Conservation (phyloP, 2,329 filamentous ascomycete genomes). For the Macrophomina pseudophaseolina region DNA sequence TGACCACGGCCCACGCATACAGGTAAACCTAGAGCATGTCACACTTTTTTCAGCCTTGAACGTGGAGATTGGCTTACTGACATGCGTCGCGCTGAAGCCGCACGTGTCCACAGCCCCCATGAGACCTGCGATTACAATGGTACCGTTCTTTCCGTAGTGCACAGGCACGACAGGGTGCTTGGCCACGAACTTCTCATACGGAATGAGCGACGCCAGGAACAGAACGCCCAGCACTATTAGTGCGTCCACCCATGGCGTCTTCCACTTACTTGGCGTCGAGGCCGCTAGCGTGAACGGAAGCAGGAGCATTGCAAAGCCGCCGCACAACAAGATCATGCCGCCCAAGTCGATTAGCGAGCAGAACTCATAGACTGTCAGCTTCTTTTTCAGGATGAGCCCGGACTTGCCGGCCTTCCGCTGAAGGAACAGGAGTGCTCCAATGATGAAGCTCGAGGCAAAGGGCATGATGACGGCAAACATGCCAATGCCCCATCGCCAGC, state of each 20-base stretch:
- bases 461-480: slow-evolving; percentile 51
- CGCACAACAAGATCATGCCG: slow-evolving; percentile 54
- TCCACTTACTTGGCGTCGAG: slow-evolving; percentile 49
- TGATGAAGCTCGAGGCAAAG: slow-evolving; percentile 42
- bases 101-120: slow-evolving; percentile 51
- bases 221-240: slow-evolving; percentile 52
- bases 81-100: slow-evolving; percentile 53
- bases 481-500: slow-evolving; percentile 53
- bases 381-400: slow-evolving; percentile 36
- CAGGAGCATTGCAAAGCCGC: slow-evolving; percentile 55
- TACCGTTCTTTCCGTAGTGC: slow-evolving; percentile 51
- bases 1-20: slow-evolving; percentile 54
- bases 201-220: slow-evolving; percentile 50
- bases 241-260: slow-evolving; percentile 52
- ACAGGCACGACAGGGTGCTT: slow-evolving; percentile 53
- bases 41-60: no score
- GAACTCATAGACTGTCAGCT: slow-evolving; percentile 40
- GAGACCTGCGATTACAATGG: slow-evolving; percentile 48
- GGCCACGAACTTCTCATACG: slow-evolving; percentile 55
- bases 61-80: slow-evolving; percentile 26
- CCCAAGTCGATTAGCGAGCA: slow-evolving; percentile 47
- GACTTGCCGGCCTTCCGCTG: slow-evolving; percentile 41
- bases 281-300: slow-evolving; percentile 55
- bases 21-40: slow-evolving; percentile 41
- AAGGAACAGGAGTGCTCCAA: slow-evolving; percentile 45